A percentile compares a stretch with the other conserved stretches of the same genome.
These are phyloP conservation scores for Macadamia integrifolia DNA, from an alignment of 164 flowering plant genomes.

Conservation along the genomic window DNA sequence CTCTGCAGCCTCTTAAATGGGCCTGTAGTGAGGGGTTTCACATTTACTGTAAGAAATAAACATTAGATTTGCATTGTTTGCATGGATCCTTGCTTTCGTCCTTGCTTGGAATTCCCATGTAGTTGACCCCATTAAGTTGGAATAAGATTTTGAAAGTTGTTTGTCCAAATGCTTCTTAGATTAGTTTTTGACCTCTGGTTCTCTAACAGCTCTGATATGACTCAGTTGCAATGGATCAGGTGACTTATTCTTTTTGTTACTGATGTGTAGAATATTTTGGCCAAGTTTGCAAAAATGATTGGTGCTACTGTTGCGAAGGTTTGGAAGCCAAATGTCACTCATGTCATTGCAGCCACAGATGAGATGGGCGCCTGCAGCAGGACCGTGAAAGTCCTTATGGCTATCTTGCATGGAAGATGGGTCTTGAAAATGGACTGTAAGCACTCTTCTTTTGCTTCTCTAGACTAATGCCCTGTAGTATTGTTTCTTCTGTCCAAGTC, in stretches of 20 bases:
- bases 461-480: neutral
- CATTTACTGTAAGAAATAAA: too few relatives aligned
- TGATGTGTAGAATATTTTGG: slow-evolving; percentile 43
- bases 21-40: too few relatives aligned
- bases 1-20: too few relatives aligned
- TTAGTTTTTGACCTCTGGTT: too few relatives aligned
- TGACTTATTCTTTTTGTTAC: neutral
- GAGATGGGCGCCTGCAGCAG: slow-evolving; percentile 47
- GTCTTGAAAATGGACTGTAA: slow-evolving; percentile 54
- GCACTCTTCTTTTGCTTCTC: slow-evolving; percentile 7
- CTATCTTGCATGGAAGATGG: slow-evolving; percentile 60
- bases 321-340: slow-evolving; percentile 56
- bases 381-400: slow-evolving; percentile 64
- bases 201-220: too few relatives aligned
- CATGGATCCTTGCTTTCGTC: too few relatives aligned
- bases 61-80: too few relatives aligned
- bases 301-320: slow-evolving; percentile 41
- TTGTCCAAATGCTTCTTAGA: too few relatives aligned
- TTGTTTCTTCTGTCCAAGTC: too few relatives aligned
- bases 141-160: too few relatives aligned
- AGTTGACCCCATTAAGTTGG: too few relatives aligned
- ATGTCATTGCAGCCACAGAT: slow-evolving; percentile 64
- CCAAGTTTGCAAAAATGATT: slow-evolving; percentile 33
- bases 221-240: neutral
- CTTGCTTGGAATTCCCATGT: too few relatives aligned